Base-by-base conservation (phyloP, 768 basidiomycete species). In the Xanthoconium stramineum region DNA sequence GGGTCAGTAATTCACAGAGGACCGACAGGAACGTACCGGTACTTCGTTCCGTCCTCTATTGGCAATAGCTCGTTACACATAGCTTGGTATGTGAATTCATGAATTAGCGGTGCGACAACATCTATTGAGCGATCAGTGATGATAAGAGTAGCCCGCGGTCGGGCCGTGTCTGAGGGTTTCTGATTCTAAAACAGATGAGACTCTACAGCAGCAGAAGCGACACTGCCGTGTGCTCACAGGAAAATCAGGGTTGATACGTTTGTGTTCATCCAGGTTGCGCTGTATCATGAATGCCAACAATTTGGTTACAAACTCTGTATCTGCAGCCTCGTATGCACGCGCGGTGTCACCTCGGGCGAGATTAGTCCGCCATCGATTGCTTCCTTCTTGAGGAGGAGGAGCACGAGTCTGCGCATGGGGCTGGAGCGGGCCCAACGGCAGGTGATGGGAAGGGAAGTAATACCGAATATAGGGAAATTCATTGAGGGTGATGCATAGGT, bases 41-140 rank as follows among this genome's bases (percentile, higher is more conserved):
- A 98, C 72, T 82, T 87, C 10, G 78, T 80, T 28, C 95, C 96
- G 58, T 92, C 85, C 53, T 93, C 83, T 50, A 99, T 91, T 17
- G 87, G 88, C 6, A 99, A 79, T 19, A 99, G 73, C 71, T 99
- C 97, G 63, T 94, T 94, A 47, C 89, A 89, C 97, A 99, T 99
- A 0, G 97, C 96, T 72, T 98, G 97, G 71, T 98, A 99, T 20
- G 96, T 98, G 68, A 99, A 99, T 67, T 98, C 97, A 69, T 99
- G 97, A 36, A 97, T 69, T 57, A 98, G 83, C 2, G 97, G 97
- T 3, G 93, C 88, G 28, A 89, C 67, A 64, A 86, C 85, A 72
- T 99, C 97, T 88, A 99, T 93, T 5, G 94, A 83, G n/a, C 97
- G 86, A 72, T 99, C 97, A 6, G 94, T 95, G 57, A 99, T 88